phyloP scores from a whole-genome alignment of 257 asterid species.

The Solanum chmielewskii region DNA sequence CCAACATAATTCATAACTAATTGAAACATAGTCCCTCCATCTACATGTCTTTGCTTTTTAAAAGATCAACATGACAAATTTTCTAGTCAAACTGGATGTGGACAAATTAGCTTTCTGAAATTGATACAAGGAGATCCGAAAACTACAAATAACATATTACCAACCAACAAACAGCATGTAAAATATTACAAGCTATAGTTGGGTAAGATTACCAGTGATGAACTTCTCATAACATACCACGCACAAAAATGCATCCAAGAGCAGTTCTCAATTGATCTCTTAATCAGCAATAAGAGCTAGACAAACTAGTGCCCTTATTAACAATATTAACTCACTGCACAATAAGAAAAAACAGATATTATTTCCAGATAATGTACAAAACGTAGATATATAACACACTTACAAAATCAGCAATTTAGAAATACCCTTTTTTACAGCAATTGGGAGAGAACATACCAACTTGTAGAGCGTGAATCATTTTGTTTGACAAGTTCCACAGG shows the following conservation, averaged over 20 bases:
- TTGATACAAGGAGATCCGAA: not conserved
- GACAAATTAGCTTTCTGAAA: not conserved
- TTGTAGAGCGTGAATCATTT: not conserved
- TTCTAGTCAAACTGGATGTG: not conserved
- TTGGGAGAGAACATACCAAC: not conserved
- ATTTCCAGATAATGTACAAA: not conserved
- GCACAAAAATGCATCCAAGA: not conserved
- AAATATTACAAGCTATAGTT: not conserved
- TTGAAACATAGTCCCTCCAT: not conserved
- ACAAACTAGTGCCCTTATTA: not conserved
- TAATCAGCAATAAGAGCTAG: not conserved
- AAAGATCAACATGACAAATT: not conserved
- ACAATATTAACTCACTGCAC: not conserved
- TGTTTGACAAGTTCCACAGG: not conserved
- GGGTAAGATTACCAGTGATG: not conserved
- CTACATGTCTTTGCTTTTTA: not conserved
- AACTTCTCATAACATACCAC: not conserved
- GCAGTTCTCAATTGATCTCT: not conserved
- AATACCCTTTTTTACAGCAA: not conserved
- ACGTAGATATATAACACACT: not conserved
- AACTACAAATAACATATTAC: not conserved
- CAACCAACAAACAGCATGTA: not conserved
- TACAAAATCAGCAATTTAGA: not conserved
- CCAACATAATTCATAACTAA: not conserved
- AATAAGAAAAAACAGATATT: not conserved